Evolutionary conservation across 495 filamentous ascomycete species (phyloP), one percentile per base, ranked within the genome.

Genomic region (Podospora pseudoanserina): DNA sequence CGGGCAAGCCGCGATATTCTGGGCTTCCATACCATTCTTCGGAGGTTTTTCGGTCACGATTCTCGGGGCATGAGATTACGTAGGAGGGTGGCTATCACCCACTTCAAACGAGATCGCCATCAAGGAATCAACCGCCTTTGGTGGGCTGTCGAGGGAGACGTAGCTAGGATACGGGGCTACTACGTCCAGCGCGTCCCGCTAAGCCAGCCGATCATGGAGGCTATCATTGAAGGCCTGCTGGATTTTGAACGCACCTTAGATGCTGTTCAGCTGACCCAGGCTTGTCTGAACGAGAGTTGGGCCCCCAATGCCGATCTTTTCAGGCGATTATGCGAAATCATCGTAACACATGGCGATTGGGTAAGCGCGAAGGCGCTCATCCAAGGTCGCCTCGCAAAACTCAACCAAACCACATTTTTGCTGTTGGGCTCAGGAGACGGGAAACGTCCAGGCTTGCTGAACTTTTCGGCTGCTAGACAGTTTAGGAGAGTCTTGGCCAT

Each of bases 1-100:
- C 80, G 80, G 7, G 72, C 71, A 55, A 81, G 71, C 9, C 69
- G 74, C 2, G 75, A 86, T 64, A 11, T 68, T 0, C 27, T 72
- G 13, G 82, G 79, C 4, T 83, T 87, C 62, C 74, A 73, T 27
- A 67, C 71, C 16, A 71, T 82, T 13, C 57, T 84, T 23, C 68
- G 70, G 27, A 77, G 79, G 11, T 79, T 88, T 74, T 70, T 68
- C 3, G 77, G 71, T 5, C 16, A 63, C 15, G 73, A 78, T 58
- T 18, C 32, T 3, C 73, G 70, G 11, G 78, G 75, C 5, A 68
- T 76, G 13, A 67, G 68, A 32, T 16, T 76, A 26, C 58, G 49
- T 49, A 69, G 74, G 23, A 70, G 64, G 57, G 20, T 34, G 2
- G 27, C 71, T 4, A 58, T 61, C n/a, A 13, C 39, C 7, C 39